Percentiles rank a stretch among this genome's conserved stretches.
phyloP scores from a whole-genome alignment of 139 green algal species.

The Trebouxia sp. region DNA sequence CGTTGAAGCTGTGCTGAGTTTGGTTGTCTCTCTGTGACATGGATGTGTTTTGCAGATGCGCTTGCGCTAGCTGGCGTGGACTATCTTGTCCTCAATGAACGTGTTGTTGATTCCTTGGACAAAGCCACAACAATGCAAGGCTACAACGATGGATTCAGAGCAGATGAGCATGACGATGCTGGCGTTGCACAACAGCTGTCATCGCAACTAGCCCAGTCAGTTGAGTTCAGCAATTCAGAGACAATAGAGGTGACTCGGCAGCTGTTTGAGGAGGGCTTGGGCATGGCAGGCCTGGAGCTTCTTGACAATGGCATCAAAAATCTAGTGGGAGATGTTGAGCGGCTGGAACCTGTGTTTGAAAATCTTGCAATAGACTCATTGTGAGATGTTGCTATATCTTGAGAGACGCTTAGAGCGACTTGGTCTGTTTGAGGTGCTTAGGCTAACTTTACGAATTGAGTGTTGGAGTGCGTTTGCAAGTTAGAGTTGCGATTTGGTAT shows the following conservation, averaged over 20 bases:
- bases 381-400: neutral
- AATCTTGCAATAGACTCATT: slow-evolving; percentile 36
- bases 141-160: slow-evolving; percentile 44
- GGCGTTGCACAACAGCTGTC: slow-evolving; percentile 19
- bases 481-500: no score
- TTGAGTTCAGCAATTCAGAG: slow-evolving; percentile 21
- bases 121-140: slow-evolving; percentile 28
- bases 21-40: no score
- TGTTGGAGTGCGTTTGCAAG: no score
- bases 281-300: slow-evolving; percentile 21
- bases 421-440: no score
- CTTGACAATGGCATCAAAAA: slow-evolving; percentile 35
- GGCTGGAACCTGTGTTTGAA: slow-evolving; percentile 55
- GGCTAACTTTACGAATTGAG: no score
- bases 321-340: slow-evolving; percentile 51
- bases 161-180: neutral
- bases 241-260: slow-evolving; percentile 25
- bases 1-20: neutral
- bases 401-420: no score
- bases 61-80: slow-evolving; percentile 69
- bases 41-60: slow-evolving; percentile 50
- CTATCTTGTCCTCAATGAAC: slow-evolving; percentile 25
- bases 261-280: slow-evolving; percentile 35
- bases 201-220: neutral
- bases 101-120: slow-evolving; percentile 14